Evolutionary conservation across 495 filamentous ascomycete genomes (phyloP).

Genomic region (Penicillium lagena): DNA sequence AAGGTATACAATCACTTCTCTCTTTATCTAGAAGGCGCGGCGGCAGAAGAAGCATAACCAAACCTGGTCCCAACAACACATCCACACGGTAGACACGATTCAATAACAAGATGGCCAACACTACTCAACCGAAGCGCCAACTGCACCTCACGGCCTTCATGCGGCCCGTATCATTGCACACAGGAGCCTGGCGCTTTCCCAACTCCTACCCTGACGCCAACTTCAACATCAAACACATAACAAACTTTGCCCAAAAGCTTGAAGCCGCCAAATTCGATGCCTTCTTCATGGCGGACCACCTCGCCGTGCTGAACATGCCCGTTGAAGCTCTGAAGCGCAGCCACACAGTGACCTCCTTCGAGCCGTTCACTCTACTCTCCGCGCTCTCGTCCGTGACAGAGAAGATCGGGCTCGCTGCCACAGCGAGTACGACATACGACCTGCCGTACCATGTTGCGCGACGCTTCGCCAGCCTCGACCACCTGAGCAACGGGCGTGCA

Average conservation of each 20-base stretch:
- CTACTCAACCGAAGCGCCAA: conserved; percentile 8
- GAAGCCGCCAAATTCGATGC: conserved; percentile 56
- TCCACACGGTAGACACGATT: background rate
- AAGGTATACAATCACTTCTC: background rate
- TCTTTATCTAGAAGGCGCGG: background rate
- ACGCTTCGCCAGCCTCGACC: conserved; percentile 55
- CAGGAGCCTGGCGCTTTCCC: conserved; percentile 53
- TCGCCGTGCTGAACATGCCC: conserved; percentile 54
- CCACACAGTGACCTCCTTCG: conserved; percentile 50
- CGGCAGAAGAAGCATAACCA: background rate
- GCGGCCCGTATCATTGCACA: conserved; percentile 50
- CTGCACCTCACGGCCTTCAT: conserved; percentile 55
- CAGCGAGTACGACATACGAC: conserved; percentile 58
- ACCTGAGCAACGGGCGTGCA: conserved; percentile 50
- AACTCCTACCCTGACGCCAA: conserved; percentile 50
- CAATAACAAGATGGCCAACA: conserved; percentile 9
- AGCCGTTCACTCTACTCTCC: conserved; percentile 43
- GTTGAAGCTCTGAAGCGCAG: conserved; percentile 50
- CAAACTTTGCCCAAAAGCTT: conserved; percentile 47
- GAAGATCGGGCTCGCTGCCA: conserved; percentile 45
- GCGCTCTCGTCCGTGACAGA: conserved; percentile 38
- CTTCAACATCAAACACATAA: conserved; percentile 51
- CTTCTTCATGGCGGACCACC: conserved; percentile 58
- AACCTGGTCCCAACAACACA: background rate
- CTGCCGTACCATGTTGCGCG: conserved; percentile 58